phyloP scores from a whole-genome alignment of 805 yeast genomes.

The Yamadazyma phyllophila region DNA sequence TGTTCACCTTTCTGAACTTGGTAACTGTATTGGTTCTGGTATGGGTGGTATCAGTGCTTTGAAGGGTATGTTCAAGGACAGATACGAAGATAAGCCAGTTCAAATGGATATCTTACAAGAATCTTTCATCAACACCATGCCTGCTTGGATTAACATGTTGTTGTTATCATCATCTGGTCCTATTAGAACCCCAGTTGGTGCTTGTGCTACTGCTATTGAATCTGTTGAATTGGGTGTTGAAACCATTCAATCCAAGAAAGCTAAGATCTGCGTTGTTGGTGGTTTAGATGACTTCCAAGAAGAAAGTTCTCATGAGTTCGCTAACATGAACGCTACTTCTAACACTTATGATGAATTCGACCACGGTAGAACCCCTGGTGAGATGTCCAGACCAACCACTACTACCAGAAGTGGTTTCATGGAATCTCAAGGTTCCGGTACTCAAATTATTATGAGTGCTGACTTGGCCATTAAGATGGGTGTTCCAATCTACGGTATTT shows the following conservation, averaged over 20 bases:
- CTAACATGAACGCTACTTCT: constrained; percentile 98
- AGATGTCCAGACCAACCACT: constrained; percentile 98
- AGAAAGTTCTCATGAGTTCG: constrained; percentile 97
- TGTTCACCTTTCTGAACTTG: constrained; percentile 97
- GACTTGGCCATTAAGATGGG: constrained; percentile 96
- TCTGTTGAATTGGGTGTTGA: constrained; percentile 96
- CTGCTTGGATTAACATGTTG: constrained; percentile 99
- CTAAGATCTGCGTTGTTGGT: constrained; percentile 95
- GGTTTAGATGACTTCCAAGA: constrained; percentile 99
- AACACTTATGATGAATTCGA: constrained; percentile 83
- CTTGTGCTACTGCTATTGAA: constrained; percentile 98
- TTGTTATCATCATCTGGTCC: constrained; percentile 97
- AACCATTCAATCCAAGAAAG: constrained; percentile 89
- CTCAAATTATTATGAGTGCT: constrained; percentile 94
- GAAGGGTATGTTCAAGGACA: constrained; percentile 96
- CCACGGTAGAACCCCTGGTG: constrained; percentile 96
- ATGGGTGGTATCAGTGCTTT: constrained; percentile 99
- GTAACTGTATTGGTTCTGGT: constrained; percentile 99
- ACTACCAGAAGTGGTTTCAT: constrained; percentile 95
- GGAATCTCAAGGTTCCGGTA: constrained; percentile 99
- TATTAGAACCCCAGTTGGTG: constrained; percentile 98
- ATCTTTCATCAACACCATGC: constrained; percentile 97
- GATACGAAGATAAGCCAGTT: constrained; percentile 89
- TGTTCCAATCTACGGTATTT: constrained; percentile 95
- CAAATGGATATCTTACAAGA: constrained; percentile 98